Conservation (phyloP, 495 filamentous ascomycete species). For the Aspergillus haitiensis region DNA sequence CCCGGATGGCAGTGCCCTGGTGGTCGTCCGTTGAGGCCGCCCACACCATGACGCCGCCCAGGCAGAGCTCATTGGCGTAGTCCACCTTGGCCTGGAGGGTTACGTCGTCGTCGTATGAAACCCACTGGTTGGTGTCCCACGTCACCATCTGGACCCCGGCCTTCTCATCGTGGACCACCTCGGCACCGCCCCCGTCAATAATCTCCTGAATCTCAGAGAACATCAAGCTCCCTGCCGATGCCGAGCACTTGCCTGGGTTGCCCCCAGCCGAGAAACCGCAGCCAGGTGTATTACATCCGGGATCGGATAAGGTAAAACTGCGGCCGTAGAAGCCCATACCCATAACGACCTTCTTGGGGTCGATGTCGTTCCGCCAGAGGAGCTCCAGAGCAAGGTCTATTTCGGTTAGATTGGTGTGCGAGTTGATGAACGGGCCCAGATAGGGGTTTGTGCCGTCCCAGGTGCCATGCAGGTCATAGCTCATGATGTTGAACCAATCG, state of each 20-base stretch:
- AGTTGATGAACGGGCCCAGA: slow-evolving; percentile 24
- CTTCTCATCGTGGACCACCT: neutral
- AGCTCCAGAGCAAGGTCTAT: slow-evolving; percentile 37
- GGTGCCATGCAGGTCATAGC: slow-evolving; percentile 46
- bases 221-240: neutral
- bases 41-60: slow-evolving; percentile 11
- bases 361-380: slow-evolving; percentile 41
- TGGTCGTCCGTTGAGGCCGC: slow-evolving; percentile 4
- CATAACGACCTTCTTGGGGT: slow-evolving; percentile 36
- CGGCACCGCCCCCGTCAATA: neutral
- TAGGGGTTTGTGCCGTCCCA: slow-evolving; percentile 31
- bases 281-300: slow-evolving; percentile 1
- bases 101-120: slow-evolving; percentile 2
- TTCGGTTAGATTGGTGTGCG: slow-evolving; percentile 43
- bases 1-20: slow-evolving; percentile 5
- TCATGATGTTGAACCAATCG: slow-evolving; percentile 54
- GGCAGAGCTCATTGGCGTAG: slow-evolving; percentile 2
- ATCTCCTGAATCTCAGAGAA: slow-evolving; percentile 1
- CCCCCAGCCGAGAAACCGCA: neutral
- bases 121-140: slow-evolving; percentile 7
- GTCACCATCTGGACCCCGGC: slow-evolving; percentile 1
- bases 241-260: neutral
- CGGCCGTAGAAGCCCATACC: slow-evolving; percentile 46
- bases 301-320: slow-evolving; percentile 32
- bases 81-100: slow-evolving; percentile 2